Base-by-base conservation (phyloP, 176 grass and related monocot genomes). In the Aechmea fasciata region DNA sequence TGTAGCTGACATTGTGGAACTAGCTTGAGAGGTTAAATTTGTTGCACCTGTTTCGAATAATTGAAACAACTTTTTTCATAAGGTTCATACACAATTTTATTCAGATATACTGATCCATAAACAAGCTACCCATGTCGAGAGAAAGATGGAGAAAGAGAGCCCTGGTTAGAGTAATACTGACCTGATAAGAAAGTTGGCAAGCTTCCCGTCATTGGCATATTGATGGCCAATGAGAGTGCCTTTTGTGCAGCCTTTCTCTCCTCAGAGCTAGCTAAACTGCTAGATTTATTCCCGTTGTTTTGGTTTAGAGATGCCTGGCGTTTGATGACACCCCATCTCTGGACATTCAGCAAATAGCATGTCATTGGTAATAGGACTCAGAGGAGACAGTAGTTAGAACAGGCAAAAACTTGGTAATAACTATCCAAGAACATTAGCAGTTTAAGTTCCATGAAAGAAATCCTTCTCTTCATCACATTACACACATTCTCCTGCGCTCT, bases 241-340 rank as follows among this genome's bases (percentile, higher is more conserved):
- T 86, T 87, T 48, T 80, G 77, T 77, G 82, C 48, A 65, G 80
- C 79, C 64, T 66, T 73, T 66, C 80, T 82, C 71, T 93, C 87
- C 67, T 90, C 91, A 17, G 81, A 79, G 28, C 70, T 83, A 54
- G 78, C 49, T 2, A 63, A 12, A 47, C 67, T 73, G 57, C 2
- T 22, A 71, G 80, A 69, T 81, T 90, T 93, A 49, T 65, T 14
- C 6, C 48, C 52, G 18, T 22, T 62, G 64, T 67, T 54, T 65
- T 75, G 51, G 51, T 69, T 81, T 78, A 66, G 50, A 22, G 74
- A 67, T 22, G 75, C 86, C 63, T 87, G 84, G 11, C 87, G 89
- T 80, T 80, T 99, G 73, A 89, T 89, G 51, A 78, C 18, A 3
- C 51, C 61, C 95, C 95, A 99, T 88, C 95, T 87, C 95, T 99